A percentile compares a stretch with the other conserved stretches of the same genome.
Conservation (phyloP, 148 eudicot genomes). For the Rhododendron kiyosumense region DNA sequence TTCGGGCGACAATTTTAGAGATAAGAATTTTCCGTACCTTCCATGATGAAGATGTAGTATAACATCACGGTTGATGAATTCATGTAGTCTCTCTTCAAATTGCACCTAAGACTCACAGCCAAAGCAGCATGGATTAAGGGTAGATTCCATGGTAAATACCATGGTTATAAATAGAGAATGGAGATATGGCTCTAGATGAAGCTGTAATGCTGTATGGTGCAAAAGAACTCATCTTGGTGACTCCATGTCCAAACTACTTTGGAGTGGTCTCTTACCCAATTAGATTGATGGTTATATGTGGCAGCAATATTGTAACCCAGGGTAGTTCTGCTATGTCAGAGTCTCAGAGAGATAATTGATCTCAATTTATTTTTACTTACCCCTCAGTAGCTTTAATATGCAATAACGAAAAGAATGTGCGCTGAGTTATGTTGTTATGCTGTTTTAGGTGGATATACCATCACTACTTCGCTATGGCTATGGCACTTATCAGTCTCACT, state of each 20-base stretch:
- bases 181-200: neutral
- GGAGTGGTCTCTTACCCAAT: neutral
- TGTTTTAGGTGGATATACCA: conserved; percentile 86
- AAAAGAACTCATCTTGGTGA: neutral
- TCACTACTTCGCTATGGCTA: conserved; percentile 93
- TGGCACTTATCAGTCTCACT: conserved; percentile 95
- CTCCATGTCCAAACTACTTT: neutral
- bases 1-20: neutral
- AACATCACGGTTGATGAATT: neutral
- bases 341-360: neutral
- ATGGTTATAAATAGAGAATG: neutral
- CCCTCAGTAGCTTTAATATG: neutral
- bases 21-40: neutral
- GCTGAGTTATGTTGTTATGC: neutral
- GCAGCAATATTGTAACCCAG: neutral
- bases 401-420: neutral
- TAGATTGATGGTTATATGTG: neutral
- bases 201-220: neutral
- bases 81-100: neutral
- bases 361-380: neutral
- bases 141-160: neutral
- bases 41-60: neutral
- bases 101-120: neutral
- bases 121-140: neutral
- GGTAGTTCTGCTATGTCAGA: neutral